phyloP scores from a whole-genome alignment of 768 basidiomycete species.

The Collybia sordida region DNA sequence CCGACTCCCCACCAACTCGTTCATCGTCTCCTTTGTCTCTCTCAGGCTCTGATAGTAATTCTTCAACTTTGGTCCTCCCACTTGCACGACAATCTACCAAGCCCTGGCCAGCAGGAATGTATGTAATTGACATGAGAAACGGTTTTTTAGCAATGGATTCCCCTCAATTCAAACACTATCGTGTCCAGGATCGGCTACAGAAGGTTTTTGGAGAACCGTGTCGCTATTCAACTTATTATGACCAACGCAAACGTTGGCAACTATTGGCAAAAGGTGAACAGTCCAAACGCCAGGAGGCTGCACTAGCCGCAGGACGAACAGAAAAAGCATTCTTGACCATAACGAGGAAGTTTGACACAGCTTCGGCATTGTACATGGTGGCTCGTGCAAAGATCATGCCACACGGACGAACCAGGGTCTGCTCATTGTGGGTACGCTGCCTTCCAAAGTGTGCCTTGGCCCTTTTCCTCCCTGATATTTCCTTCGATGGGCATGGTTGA shows the following conservation, averaged over 20 bases:
- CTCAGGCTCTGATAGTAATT: too few relatives aligned
- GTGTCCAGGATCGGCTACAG: not conserved
- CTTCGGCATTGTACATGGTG: conserved; percentile 28
- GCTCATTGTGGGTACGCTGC: conserved; percentile 28
- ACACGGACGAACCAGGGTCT: conserved; percentile 22
- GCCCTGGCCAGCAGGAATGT: conserved; percentile 11
- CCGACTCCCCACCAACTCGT: too few relatives aligned
- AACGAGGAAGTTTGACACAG: conserved; percentile 13
- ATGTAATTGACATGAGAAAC: conserved; percentile 16
- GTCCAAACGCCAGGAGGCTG: conserved; percentile 27
- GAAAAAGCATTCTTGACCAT: conserved; percentile 19
- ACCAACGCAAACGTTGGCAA: not conserved
- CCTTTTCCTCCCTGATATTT: conserved; percentile 16
- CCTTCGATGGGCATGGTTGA: conserved; percentile 1
- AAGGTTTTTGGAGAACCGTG: not conserved
- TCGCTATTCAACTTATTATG: not conserved
- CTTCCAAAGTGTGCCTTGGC: conserved; percentile 24
- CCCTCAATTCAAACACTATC: not conserved
- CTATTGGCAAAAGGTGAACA: conserved; percentile 19
- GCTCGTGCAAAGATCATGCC: conserved; percentile 24
- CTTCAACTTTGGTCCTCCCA: too few relatives aligned
- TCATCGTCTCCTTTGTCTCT: too few relatives aligned
- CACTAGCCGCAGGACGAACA: conserved; percentile 15
- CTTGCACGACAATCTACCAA: too few relatives aligned
- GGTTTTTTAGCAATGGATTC: conserved; percentile 12